Evolutionary conservation across 2,329 filamentous ascomycete genomes (phyloP).

Genomic region (Paraconiothyrium sp.): DNA sequence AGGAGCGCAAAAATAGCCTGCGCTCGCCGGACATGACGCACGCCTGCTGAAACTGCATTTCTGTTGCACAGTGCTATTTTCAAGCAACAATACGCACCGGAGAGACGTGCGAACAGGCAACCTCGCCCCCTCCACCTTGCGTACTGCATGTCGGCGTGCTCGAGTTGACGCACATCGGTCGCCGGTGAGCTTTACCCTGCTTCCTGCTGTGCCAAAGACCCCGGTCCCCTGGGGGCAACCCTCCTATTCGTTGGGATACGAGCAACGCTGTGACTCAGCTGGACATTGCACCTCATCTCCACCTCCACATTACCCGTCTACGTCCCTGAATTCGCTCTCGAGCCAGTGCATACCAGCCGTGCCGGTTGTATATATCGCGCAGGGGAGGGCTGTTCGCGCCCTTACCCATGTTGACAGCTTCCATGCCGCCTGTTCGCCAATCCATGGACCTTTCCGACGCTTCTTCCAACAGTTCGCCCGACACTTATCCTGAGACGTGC

Average conservation of each 20-base stretch:
- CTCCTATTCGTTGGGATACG: conserved; percentile 34
- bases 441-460: conserved; percentile 35
- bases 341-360: conserved; percentile 26
- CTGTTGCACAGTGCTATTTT: conserved; percentile 20
- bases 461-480: conserved; percentile 47
- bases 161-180: conserved; percentile 31
- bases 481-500: conserved; percentile 29
- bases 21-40: conserved; percentile 27
- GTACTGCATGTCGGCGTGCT: conserved; percentile 29
- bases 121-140: conserved; percentile 24
- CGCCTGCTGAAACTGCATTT: conserved; percentile 30
- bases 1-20: conserved; percentile 40
- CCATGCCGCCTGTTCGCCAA: conserved; percentile 31
- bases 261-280: conserved; percentile 46
- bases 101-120: neutral
- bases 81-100: neutral
- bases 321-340: conserved; percentile 40
- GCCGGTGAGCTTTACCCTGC: conserved; percentile 36
- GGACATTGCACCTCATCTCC: conserved; percentile 34
- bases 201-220: conserved; percentile 24
- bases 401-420: conserved; percentile 18
- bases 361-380: conserved; percentile 40
- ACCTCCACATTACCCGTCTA: conserved; percentile 40
- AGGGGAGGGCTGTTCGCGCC: conserved; percentile 29
- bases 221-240: conserved; percentile 21